Conservation (phyloP, 2,329 filamentous ascomycete species). For the Hypoxylon sp. region DNA sequence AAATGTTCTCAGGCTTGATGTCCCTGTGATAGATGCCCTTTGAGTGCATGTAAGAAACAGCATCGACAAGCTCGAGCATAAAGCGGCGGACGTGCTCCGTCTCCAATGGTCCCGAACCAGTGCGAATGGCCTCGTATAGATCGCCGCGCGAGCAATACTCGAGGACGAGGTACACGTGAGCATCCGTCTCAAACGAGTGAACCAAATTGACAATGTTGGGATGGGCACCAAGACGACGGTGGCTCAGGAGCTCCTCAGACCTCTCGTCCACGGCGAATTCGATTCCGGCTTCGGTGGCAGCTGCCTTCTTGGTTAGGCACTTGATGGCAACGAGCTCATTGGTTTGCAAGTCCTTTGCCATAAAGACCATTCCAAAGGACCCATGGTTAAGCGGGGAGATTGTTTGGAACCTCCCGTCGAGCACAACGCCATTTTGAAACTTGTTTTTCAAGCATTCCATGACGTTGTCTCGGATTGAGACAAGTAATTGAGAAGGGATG, state of each 20-base stretch:
- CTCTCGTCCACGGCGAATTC: constrained; percentile 84
- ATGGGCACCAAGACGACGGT: constrained; percentile 83
- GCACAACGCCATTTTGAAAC: constrained; percentile 83
- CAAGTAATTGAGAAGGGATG: constrained; percentile 54
- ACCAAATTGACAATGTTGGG: constrained; percentile 95
- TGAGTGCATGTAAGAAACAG: constrained; percentile 89
- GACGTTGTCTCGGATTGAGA: constrained; percentile 55
- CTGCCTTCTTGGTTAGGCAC: constrained; percentile 87
- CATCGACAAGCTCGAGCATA: constrained; percentile 93
- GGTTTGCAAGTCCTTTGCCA: constrained; percentile 84
- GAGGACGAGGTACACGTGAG: constrained; percentile 91
- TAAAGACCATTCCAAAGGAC: constrained; percentile 98
- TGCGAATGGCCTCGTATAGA: constrained; percentile 95
- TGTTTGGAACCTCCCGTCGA: constrained; percentile 91
- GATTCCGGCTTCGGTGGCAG: constrained; percentile 70
- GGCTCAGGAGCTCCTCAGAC: constrained; percentile 84
- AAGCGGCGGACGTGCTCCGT: constrained; percentile 97
- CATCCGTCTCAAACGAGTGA: constrained; percentile 90
- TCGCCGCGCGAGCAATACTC: constrained; percentile 97
- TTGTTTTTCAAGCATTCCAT: constrained; percentile 92
- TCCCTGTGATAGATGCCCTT: constrained; percentile 96
- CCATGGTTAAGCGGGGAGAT: constrained; percentile 97
- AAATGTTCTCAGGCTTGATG: constrained; percentile 99
- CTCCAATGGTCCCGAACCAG: constrained; percentile 88
- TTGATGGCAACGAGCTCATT: constrained; percentile 92